Base-by-base conservation (phyloP, 1,284 basidiomycete species). In the Rhodotorula sp. region DNA sequence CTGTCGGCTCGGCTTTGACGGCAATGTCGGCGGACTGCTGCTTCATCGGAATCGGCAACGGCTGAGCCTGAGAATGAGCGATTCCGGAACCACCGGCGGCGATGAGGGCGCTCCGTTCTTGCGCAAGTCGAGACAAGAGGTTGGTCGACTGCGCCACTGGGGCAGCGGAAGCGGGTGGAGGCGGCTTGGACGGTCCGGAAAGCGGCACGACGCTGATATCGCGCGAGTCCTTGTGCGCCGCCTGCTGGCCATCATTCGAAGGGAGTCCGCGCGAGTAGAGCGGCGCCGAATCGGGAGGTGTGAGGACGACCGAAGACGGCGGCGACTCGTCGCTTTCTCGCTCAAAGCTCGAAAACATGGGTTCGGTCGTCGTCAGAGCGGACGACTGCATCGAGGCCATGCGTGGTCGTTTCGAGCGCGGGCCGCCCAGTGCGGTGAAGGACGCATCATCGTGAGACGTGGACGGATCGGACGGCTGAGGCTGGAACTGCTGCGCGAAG, bases 31-130 rank as follows among this genome's bases (percentile, higher is more conserved):
- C 20, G n/a, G 23, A 15, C 52, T 26, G 23, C 52, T 54, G 39
- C 16, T 60, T 46, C 16, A 72, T 64, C 26, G 70, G 70, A 14
- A 72, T 57, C 23, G 70, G 70, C 18, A 72, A 58, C 5, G 70
- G 70, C 10, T 23, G n/a, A 14, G 43, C 15, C 34, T 72, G 70
- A 18, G 67, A 72, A 43, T 49, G 46, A 5, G 39, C 39, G 39
- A 43, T 43, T 14, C 43, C 8, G 8, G 62, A 14, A 3, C 46
- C 26, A 12, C 62, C 66, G 20, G 26, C 15, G 6, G 70, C 63
- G 46, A 68, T 29, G 57, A 72, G 64, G 57, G 56, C 61, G 5
- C 49, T 47, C 46, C 60, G 70, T 26, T 68, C 64, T 39, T 68
- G 60, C 31, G 65, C 56, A 31, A 72, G 70, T 47, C 62, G 63